Evolutionary conservation across 225 moss, liverwort and hornwort species (phyloP).

Genomic region (Pseudisothecium myosuroides): DNA sequence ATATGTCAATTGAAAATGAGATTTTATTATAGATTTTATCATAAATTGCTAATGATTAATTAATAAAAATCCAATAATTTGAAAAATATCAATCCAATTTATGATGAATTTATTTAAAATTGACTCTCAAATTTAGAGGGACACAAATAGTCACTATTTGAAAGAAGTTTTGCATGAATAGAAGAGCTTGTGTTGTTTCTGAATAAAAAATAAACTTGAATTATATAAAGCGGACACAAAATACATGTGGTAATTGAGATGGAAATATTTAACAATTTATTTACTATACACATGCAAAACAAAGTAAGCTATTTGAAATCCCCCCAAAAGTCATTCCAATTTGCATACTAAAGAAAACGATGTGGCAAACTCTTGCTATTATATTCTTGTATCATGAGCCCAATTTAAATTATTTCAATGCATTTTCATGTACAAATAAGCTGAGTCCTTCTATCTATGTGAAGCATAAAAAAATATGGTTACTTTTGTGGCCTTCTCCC

Average conservation of each 20-base stretch:
- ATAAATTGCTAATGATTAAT: not conserved
- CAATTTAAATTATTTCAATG: not conserved
- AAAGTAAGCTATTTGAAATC: not conserved
- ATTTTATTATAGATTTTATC: not conserved
- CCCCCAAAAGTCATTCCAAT: not conserved
- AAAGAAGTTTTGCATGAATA: not conserved
- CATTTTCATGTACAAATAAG: not conserved
- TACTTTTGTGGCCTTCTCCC: not conserved
- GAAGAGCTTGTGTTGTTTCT: rapidly evolving
- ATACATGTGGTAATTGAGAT: not conserved
- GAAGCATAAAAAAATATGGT: not conserved
- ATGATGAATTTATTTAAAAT: not conserved
- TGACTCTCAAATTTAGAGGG: not conserved
- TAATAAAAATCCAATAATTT: not conserved
- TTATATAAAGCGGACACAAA: rapidly evolving
- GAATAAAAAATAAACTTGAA: not conserved
- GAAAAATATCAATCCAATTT: not conserved
- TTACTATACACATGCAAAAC: not conserved
- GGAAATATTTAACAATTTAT: not conserved
- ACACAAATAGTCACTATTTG: not conserved
- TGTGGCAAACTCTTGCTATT: not conserved
- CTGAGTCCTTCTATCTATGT: not conserved
- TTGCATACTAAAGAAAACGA: not conserved
- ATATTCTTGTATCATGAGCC: not conserved
- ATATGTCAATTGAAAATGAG: not conserved